These are phyloP conservation scores for Cercospora zeae-maydis DNA, from an alignment of 2,329 filamentous ascomycete genomes.

Conservation along the genomic window DNA sequence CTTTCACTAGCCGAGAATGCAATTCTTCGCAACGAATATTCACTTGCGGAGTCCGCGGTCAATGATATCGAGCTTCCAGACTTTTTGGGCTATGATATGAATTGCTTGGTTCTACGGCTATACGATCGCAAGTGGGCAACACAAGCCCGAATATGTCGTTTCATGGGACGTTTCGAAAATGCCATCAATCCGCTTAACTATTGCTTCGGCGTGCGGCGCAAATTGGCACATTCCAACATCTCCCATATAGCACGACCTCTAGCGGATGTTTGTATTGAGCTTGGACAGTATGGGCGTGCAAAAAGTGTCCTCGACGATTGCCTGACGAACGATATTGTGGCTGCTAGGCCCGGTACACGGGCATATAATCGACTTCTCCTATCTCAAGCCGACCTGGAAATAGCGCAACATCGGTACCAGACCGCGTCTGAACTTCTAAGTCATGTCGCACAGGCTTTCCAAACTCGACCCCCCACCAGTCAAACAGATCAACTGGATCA, in stretches of 20 bases:
- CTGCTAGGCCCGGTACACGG: neutral
- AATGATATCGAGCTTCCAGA: neutral
- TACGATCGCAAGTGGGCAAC: neutral
- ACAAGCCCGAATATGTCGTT: neutral
- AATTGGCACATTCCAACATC: neutral
- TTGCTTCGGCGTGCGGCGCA: neutral
- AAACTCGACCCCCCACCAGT: neutral
- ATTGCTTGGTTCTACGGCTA: neutral
- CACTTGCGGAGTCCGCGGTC: neutral
- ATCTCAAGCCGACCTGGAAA: neutral
- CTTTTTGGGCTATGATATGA: neutral
- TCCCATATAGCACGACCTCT: neutral
- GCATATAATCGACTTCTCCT: neutral
- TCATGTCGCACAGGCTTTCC: neutral
- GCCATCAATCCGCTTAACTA: neutral
- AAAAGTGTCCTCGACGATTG: neutral
- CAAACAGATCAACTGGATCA: neutral
- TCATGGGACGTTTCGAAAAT: neutral
- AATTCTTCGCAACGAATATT: neutral
- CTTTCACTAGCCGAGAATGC: neutral
- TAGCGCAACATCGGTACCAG: neutral
- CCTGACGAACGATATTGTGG: neutral
- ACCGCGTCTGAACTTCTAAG: neutral
- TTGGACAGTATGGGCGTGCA: neutral
- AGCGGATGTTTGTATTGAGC: neutral